phyloP scores from a whole-genome alignment of 2,329 filamentous ascomycete species.

The Orbilia quercus region DNA sequence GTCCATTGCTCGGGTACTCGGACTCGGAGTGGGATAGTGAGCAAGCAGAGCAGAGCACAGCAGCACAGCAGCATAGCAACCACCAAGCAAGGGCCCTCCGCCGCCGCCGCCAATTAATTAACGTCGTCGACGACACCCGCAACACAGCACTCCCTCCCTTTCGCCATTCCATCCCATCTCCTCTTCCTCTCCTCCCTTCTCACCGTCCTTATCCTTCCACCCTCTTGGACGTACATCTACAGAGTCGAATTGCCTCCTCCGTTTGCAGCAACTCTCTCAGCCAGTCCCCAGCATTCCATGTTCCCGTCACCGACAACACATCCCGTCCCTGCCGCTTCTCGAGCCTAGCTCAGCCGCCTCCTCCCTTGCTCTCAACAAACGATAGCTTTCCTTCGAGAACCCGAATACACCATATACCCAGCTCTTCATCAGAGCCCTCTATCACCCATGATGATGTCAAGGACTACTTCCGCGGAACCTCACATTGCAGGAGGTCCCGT shows the following conservation, averaged over 20 bases:
- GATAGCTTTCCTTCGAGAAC: slow-evolving; percentile 18
- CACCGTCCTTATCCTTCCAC: not conserved
- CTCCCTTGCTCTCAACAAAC: slow-evolving; percentile 1
- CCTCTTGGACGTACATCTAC: not conserved
- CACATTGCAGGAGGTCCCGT: slow-evolving; percentile 56
- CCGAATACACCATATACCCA: slow-evolving; percentile 21
- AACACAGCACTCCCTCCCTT: slow-evolving; percentile 8
- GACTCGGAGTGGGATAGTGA: slow-evolving; percentile 5
- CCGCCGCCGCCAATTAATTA: slow-evolving; percentile 19
- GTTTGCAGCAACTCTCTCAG: slow-evolving; percentile 28
- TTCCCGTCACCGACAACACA: slow-evolving; percentile 56
- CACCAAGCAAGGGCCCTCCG: slow-evolving; percentile 13
- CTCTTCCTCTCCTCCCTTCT: slow-evolving; percentile 1
- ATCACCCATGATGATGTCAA: slow-evolving; percentile 46
- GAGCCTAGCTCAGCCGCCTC: slow-evolving; percentile 56
- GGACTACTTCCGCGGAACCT: slow-evolving; percentile 51
- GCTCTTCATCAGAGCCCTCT: slow-evolving; percentile 20
- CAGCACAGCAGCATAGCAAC: slow-evolving; percentile 36
- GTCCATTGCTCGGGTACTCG: slow-evolving; percentile 37
- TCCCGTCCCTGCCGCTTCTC: slow-evolving; percentile 43
- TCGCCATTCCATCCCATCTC: slow-evolving; percentile 4
- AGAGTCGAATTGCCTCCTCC: slow-evolving; percentile 54
- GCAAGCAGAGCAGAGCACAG: slow-evolving; percentile 13
- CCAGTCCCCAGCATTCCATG: slow-evolving; percentile 49
- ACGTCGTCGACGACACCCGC: slow-evolving; percentile 7